A percentile compares a stretch with the other conserved stretches of the same genome.
phyloP scores from a whole-genome alignment of 768 basidiomycete genomes.

The Hirschioporus abietinus region DNA sequence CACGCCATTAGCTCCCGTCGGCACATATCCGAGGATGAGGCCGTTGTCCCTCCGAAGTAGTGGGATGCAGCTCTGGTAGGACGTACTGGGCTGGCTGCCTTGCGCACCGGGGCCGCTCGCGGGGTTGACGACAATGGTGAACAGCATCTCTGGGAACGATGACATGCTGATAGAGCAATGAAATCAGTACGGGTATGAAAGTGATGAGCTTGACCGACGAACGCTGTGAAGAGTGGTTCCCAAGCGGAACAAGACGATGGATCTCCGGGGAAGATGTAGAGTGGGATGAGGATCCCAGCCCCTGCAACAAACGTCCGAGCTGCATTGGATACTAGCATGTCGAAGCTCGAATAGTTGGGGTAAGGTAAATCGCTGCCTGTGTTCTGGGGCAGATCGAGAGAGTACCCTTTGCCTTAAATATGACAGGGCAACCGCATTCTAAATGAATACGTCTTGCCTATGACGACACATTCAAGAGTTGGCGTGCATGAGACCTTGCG shows the following conservation, averaged over 20 bases:
- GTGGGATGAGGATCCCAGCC: constrained; percentile 25
- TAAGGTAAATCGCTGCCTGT: no score
- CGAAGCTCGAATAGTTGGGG: no score
- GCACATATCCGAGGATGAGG: constrained; percentile 29
- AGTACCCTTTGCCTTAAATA: neutral
- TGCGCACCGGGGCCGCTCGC: constrained; percentile 24
- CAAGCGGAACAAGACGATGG: constrained; percentile 19
- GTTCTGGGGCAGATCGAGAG: no score
- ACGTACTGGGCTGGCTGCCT: constrained; percentile 23
- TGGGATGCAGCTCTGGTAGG: constrained; percentile 26
- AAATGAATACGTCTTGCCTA: neutral
- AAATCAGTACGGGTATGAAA: neutral
- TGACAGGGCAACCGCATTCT: no score
- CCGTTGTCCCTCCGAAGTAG: constrained; percentile 22
- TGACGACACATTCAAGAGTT: neutral
- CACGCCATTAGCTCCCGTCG: constrained; percentile 13
- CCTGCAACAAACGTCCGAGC: neutral
- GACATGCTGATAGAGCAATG: constrained; percentile 19
- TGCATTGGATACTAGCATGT: neutral
- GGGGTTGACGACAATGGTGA: constrained; percentile 29
- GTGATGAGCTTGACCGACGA: neutral
- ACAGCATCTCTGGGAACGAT: constrained; percentile 22
- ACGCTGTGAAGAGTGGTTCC: constrained; percentile 24
- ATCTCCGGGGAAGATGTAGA: constrained; percentile 27
- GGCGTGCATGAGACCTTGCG: neutral